phyloP scores from a whole-genome alignment of 176 grass and related monocot species.

The Oryza meyeriana region DNA sequence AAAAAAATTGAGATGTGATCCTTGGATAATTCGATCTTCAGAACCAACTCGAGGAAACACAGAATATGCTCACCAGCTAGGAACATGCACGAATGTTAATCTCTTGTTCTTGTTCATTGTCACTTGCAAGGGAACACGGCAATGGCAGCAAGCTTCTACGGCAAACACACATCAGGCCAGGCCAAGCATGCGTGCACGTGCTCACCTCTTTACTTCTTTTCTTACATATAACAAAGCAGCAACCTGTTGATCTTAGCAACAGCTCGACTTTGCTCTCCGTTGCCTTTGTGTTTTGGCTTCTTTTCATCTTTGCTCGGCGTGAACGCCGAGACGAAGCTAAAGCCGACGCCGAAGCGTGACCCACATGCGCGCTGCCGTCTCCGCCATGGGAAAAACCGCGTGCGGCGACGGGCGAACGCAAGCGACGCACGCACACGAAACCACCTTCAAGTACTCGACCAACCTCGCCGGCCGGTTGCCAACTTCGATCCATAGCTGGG shows the following conservation, averaged over 20 bases:
- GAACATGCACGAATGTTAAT: not conserved
- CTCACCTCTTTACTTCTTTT: no score
- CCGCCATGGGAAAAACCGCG: not conserved
- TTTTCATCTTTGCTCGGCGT: not conserved
- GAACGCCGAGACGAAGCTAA: not conserved
- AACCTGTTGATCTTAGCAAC: not conserved
- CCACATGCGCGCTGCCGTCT: not conserved
- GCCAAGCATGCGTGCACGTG: not conserved
- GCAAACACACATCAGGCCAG: not conserved
- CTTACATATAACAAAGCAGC: no score
- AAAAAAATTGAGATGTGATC: no score
- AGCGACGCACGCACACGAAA: constrained; percentile 5
- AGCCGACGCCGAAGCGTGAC: not conserved
- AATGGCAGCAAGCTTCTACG: not conserved
- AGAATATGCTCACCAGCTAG: not conserved
- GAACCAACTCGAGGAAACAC: not conserved
- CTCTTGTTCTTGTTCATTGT: not conserved
- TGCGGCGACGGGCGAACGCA: not conserved
- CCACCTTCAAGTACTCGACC: not conserved
- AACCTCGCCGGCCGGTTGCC: not conserved
- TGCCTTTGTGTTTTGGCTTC: not conserved
- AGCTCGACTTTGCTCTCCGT: not conserved
- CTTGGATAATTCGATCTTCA: no score
- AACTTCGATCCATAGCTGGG: no score
- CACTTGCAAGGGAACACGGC: not conserved